Conservation (phyloP, 2,329 filamentous ascomycete species). For the Colletotrichum chlorophyti region DNA sequence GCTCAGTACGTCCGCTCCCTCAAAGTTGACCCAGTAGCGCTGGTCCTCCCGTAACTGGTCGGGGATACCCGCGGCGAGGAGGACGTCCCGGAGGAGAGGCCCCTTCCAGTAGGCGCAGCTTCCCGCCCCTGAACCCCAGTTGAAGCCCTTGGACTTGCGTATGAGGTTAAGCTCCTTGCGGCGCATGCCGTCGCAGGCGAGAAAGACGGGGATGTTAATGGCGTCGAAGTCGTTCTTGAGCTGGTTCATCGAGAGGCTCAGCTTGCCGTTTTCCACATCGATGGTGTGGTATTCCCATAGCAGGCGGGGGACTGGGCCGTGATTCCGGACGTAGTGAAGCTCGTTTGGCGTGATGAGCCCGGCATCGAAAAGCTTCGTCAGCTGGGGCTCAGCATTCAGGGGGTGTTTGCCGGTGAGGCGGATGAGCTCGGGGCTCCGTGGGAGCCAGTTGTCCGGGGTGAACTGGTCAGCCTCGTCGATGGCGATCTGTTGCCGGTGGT, state of each 20-base stretch:
- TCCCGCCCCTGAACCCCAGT: conserved; percentile 51
- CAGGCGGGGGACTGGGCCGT: conserved; percentile 57
- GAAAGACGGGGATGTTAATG: conserved; percentile 54
- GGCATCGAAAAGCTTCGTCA: conserved; percentile 49
- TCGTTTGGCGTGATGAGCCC: conserved; percentile 58
- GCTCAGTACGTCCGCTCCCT: conserved; percentile 53
- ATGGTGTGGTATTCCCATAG: conserved; percentile 57
- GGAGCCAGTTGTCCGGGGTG: conserved; percentile 61
- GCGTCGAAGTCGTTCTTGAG: conserved; percentile 47
- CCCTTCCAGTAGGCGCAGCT: conserved; percentile 60
- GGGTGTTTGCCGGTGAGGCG: conserved; percentile 60
- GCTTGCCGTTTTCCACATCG: conserved; percentile 47
- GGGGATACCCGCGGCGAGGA: conserved; percentile 47
- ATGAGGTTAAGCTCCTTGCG: conserved; percentile 60
- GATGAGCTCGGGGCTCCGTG: conserved; percentile 51
- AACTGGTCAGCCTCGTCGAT: conserved; percentile 54
- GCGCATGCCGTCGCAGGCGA: conserved; percentile 58
- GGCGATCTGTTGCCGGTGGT: conserved; percentile 30
- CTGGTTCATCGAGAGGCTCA: conserved; percentile 50
- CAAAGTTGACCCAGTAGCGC: conserved; percentile 53
- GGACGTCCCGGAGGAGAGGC: conserved; percentile 49
- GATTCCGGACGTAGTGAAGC: conserved; percentile 60
- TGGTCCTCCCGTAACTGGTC: conserved; percentile 13
- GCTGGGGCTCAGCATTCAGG: conserved; percentile 54
- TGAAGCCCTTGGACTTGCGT: conserved; percentile 54